Evolutionary conservation across 177 flowering plant species (phyloP), one percentile per base, ranked within the genome.

Genomic region (Vitis hybrid): DNA sequence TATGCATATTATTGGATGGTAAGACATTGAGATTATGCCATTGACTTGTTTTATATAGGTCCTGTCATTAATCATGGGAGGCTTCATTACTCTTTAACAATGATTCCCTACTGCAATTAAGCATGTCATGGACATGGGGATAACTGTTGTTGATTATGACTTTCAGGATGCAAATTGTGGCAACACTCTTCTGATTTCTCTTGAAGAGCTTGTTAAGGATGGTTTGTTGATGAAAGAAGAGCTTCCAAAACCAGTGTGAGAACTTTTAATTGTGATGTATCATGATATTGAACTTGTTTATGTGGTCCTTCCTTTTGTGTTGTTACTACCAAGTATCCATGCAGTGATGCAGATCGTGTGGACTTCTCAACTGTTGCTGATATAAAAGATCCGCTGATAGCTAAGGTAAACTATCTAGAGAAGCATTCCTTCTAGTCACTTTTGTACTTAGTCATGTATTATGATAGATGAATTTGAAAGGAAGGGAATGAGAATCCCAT

Each of bases 131-230:
- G 45, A 40, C 45, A 40, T 40, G 45, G 8, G 45, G 45, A 9
- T 62, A n/a, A 21, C 15, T 65, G 30, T 50, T 70, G 56, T 64
- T 60, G 62, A 72, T 56, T 40, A 9, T 54, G 23, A 5, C 9
- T 75, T 78, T 67, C 77, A 95, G 99, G 98, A 95, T 86, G 99
- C 98, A 58, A 93, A 95, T 74, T 95, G 98, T 83, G 99, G 99
- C 8, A 95, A 93, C 73, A 95, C 97, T 3, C 91, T 95, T 68
- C 71, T 95, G 82, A 89, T 95, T 70, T 95, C 99, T 75, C 96
- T 95, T 45, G 93, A 93, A 55, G 99, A 91, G 83, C 97, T 95
- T 70, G 97, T 93, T 12, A 79, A 91, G 72, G 99, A 95, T 82
- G 98, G 97, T 60, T 82, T 95, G 71, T 74, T 95, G 86, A 60